Evolutionary conservation across 164 flowering plant species (phyloP).

Genomic region (Kalanchoe fedtschenkoi): DNA sequence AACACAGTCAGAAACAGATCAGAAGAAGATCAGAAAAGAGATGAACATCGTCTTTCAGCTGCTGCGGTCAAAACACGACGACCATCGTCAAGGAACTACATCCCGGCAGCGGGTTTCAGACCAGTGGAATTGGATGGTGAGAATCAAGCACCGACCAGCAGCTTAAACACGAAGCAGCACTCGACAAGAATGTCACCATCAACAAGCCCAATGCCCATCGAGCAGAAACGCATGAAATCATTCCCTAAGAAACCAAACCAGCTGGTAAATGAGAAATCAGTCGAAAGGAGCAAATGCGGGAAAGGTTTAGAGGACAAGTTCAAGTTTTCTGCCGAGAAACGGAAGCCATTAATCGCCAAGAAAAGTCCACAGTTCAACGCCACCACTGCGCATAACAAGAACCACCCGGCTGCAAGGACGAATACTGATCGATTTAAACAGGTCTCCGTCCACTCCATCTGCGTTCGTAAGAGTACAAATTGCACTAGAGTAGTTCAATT

Average conservation of each 20-base stretch:
- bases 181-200: neutral
- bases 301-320: slow-evolving; percentile 18
- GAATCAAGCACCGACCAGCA: slow-evolving; percentile 18
- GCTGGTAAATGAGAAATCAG: neutral
- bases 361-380: slow-evolving; percentile 32
- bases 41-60: slow-evolving; percentile 13
- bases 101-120: slow-evolving; percentile 30
- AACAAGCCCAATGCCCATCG: neutral
- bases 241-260: slow-evolving; percentile 4
- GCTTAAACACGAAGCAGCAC: neutral
- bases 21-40: slow-evolving; percentile 16
- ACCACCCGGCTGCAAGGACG: slow-evolving; percentile 14
- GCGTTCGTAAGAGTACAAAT: slow-evolving; percentile 10
- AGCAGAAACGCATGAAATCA: neutral
- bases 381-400: slow-evolving; percentile 25
- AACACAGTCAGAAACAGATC: slow-evolving; percentile 27
- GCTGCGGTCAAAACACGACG: slow-evolving; percentile 7
- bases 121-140: slow-evolving; percentile 26
- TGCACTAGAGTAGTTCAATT: slow-evolving; percentile 32
- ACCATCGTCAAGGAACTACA: slow-evolving; percentile 12
- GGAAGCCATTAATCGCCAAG: slow-evolving; percentile 37
- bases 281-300: slow-evolving; percentile 10
- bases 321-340: slow-evolving; percentile 27
- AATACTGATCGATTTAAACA: neutral
- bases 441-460: slow-evolving; percentile 14